Conservation (phyloP, 805 yeast genomes). For the Candida koratica region DNA sequence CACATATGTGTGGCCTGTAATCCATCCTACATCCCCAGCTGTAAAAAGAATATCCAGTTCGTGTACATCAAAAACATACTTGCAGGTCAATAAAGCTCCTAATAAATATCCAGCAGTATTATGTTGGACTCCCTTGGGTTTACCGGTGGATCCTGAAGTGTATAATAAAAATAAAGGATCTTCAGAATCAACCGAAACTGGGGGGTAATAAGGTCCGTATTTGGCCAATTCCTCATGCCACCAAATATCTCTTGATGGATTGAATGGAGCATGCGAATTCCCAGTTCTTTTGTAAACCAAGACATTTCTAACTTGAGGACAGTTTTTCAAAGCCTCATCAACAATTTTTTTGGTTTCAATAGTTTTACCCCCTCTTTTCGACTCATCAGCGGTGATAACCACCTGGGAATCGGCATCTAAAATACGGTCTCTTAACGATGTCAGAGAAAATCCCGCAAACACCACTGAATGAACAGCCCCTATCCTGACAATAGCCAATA, state of each 20-base stretch:
- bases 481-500: constrained; percentile 86
- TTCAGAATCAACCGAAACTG: constrained; percentile 82
- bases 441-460: constrained; percentile 94
- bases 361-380: constrained; percentile 91
- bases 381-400: constrained; percentile 92
- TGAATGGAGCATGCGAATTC: constrained; percentile 63
- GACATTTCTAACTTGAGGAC: constrained; percentile 76
- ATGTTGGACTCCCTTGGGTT: constrained; percentile 97
- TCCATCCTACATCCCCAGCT: constrained; percentile 99
- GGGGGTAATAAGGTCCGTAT: constrained; percentile 82
- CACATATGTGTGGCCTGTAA: constrained; percentile 96
- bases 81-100: constrained; percentile 88
- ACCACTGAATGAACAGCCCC: constrained; percentile 97
- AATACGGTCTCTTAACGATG: constrained; percentile 87
- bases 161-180: constrained; percentile 94
- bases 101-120: constrained; percentile 90
- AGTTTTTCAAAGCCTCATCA: constrained; percentile 80
- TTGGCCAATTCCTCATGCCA: constrained; percentile 89
- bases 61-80: constrained; percentile 90
- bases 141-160: constrained; percentile 97
- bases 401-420: constrained; percentile 81
- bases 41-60: constrained; percentile 86
- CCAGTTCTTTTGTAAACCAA: constrained; percentile 89
- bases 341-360: constrained; percentile 91
- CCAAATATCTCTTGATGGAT: constrained; percentile 81